Conservation (phyloP, 83 land plant species). For the Picea engelmannii region DNA sequence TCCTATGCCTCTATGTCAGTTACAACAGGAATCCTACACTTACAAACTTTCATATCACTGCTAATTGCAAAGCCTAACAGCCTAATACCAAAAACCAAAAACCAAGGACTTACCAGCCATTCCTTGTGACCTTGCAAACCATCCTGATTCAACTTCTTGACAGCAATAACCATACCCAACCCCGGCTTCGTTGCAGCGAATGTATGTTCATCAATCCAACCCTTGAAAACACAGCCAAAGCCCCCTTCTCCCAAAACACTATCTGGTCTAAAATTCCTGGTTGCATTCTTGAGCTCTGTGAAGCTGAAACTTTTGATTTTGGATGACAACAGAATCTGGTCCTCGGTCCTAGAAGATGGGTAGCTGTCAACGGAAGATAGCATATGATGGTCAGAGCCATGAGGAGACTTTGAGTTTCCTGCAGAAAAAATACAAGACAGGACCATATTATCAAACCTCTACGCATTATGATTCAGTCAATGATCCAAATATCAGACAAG, state of each 20-base stretch:
- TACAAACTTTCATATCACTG: background rate
- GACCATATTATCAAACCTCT: too few relatives aligned
- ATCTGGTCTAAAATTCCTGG: slow-evolving; percentile 50
- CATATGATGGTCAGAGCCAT: too few relatives aligned
- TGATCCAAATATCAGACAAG: too few relatives aligned
- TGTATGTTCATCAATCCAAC: slow-evolving; percentile 43
- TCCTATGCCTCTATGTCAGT: too few relatives aligned
- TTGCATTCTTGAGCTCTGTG: slow-evolving; percentile 33
- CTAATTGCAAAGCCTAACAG: too few relatives aligned
- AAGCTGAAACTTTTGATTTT: slow-evolving; percentile 32
- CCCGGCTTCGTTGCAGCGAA: slow-evolving; percentile 31
- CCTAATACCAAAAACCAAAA: too few relatives aligned
- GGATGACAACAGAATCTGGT: slow-evolving; percentile 29
- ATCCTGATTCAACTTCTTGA: slow-evolving; percentile 39
- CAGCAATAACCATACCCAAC: slow-evolving; percentile 38
- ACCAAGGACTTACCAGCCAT: slow-evolving; percentile 50
- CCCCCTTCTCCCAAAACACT: slow-evolving; percentile 49
- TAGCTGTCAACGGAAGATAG: too few relatives aligned
- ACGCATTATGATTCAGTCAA: too few relatives aligned
- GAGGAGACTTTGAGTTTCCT: too few relatives aligned
- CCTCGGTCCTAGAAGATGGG: too few relatives aligned
- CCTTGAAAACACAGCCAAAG: slow-evolving; percentile 51
- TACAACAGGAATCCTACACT: too few relatives aligned
- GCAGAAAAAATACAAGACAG: too few relatives aligned
- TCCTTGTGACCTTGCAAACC: slow-evolving; percentile 46